Percentiles rank a stretch among this genome's conserved stretches.
Conservation (phyloP, 192 early-diverging fungal species). For the Coemansia sp. region DNA sequence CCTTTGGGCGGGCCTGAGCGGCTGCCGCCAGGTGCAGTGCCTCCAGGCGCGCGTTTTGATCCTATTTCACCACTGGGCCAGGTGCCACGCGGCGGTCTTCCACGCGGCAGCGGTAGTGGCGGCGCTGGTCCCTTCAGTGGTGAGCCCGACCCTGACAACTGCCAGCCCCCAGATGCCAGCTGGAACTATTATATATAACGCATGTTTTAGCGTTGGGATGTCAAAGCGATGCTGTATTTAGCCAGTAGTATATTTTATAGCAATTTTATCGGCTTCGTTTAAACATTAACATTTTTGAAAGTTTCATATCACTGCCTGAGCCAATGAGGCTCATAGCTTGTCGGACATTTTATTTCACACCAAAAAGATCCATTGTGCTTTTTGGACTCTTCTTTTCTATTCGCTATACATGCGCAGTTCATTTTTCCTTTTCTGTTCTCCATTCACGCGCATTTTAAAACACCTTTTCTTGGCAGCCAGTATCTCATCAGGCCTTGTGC, state of each 20-base stretch:
- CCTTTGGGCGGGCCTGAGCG: slow-evolving; percentile 60
- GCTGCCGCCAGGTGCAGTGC: slow-evolving; percentile 72
- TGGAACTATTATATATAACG: slow-evolving; percentile 36
- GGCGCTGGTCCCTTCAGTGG: slow-evolving; percentile 30
- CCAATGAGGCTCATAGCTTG: no score
- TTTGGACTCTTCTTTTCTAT: no score
- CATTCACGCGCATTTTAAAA: no score
- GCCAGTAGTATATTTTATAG: no score
- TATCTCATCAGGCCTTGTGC: not conserved
- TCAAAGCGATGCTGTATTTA: no score
- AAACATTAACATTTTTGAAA: no score
- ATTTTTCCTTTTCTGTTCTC: no score
- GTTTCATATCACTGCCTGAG: no score
- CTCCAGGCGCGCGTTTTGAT: slow-evolving; percentile 88
- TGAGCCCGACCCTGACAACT: slow-evolving; percentile 39
- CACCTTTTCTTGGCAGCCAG: not conserved
- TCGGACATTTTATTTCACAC: no score
- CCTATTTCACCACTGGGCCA: slow-evolving; percentile 78
- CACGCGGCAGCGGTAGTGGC: slow-evolving; percentile 11
- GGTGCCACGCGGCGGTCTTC: slow-evolving; percentile 13
- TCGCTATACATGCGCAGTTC: no score
- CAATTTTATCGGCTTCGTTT: no score
- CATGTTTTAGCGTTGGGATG: not conserved
- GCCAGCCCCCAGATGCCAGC: slow-evolving; percentile 28
- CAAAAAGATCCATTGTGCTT: no score